Percentiles rank a stretch among this genome's conserved stretches.
Evolutionary conservation across 352 stramenopile species (phyloP).

Genomic region (Globisporangium carolinianum): DNA sequence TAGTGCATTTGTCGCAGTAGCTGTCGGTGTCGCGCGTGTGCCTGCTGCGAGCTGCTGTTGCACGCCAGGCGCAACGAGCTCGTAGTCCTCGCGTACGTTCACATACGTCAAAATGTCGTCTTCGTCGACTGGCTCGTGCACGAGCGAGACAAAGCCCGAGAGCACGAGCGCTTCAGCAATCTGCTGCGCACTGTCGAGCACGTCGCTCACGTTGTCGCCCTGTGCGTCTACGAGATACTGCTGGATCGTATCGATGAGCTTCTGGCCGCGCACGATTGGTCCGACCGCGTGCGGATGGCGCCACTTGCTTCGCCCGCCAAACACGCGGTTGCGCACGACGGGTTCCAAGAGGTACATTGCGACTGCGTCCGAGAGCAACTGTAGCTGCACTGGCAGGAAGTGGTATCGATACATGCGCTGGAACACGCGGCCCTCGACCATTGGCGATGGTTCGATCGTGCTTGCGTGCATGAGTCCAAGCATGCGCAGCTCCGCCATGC

Average conservation of each 20-base stretch:
- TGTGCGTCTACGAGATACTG: slow-evolving; percentile 17
- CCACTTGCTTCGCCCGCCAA: slow-evolving; percentile 7
- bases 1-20: too few species aligned
- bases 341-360: slow-evolving; percentile 9
- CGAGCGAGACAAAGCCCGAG: slow-evolving; percentile 24
- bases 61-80: slow-evolving; percentile 39
- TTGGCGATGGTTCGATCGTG: not conserved
- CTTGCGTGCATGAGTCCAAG: slow-evolving; percentile 2
- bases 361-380: slow-evolving; percentile 11
- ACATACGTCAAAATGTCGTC: slow-evolving; percentile 18
- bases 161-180: slow-evolving; percentile 24
- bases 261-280: slow-evolving; percentile 27
- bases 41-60: not conserved
- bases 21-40: not conserved
- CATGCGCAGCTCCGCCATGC: slow-evolving; percentile 14
- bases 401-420: slow-evolving; percentile 20
- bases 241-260: slow-evolving; percentile 25
- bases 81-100: slow-evolving; percentile 26
- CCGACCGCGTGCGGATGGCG: slow-evolving; percentile 8
- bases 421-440: slow-evolving; percentile 24
- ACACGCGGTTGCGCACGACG: slow-evolving; percentile 10
- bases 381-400: slow-evolving; percentile 10
- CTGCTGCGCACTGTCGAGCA: slow-evolving; percentile 15
- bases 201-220: slow-evolving; percentile 14
- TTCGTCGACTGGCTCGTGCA: slow-evolving; percentile 16